Evolutionary conservation across 805 yeast species (phyloP), one percentile per base, ranked within the genome.

Genomic region (Ogataea ramenticola): DNA sequence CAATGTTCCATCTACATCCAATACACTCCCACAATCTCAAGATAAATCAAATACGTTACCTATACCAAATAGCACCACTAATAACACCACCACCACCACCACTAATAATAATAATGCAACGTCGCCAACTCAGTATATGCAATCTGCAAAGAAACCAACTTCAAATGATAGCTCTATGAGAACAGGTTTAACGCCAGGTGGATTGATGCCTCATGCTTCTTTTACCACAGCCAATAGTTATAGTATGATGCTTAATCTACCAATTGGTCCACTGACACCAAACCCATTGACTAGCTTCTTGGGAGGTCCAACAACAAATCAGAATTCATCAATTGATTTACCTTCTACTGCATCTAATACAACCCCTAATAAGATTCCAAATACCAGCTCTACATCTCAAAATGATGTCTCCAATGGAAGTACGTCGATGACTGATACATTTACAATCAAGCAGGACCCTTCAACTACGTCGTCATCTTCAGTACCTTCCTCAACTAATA

Each of bases 91-190:
- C 32, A 17, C 4, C 35, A 33, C 22, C 40, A 29, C 36, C 32
- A 41, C 16, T 45, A 45, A 24, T 50, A 46, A 27, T 41, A 45
- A 34, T 43, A 42, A 33, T 46, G 51, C 45, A 14, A 38, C 46
- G 10, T 16, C 36, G 6, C 35, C 17, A 33, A 43, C 27, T 32
- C 36, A 26, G 36, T 45, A 52, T 49, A 49, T 60, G 14, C 46
- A 50, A 43, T 59, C 55, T 48, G 54, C 61, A 19, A 57, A 66
- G 32, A 67, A 77, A 48, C 60, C 86, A 39, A 82, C 89, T 0
- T 93, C 93, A 3, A 84, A 80, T 59, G 95, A 86, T 56, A 76
- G 87, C 5, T 74, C 79, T 41, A 51, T 86, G 41, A 70, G 95
- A 50, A 70, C 86, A 0, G 91, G 93, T 0, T 58, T 82, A 24